phyloP scores from a whole-genome alignment of 1,284 basidiomycete species.

The Paramarasmius palmivorus region DNA sequence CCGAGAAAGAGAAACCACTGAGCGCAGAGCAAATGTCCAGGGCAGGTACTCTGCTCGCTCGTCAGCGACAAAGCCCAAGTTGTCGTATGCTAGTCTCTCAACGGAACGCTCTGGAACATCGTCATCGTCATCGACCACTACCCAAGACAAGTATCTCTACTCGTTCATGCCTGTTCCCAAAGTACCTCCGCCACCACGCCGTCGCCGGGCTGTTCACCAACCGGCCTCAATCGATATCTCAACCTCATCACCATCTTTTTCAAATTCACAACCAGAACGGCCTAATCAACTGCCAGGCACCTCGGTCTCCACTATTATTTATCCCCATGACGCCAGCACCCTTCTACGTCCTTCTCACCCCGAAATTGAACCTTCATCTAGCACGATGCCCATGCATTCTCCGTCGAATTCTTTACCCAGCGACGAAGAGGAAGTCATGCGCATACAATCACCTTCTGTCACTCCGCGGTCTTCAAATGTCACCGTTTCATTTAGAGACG shows the following conservation, averaged over 20 bases:
- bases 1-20: conserved; percentile 7
- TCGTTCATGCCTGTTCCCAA: background rate
- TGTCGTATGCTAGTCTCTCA: conserved; percentile 14
- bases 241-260: background rate
- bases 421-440: background rate
- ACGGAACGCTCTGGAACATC: background rate
- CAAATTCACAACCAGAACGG: background rate
- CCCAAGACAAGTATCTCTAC: conserved; percentile 1
- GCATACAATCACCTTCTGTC: background rate
- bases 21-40: conserved; percentile 5
- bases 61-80: conserved; percentile 1
- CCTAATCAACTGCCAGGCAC: too few species aligned
- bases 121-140: background rate
- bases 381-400: too few species aligned
- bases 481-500: conserved; percentile 53
- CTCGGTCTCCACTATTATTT: background rate
- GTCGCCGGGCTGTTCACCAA: background rate
- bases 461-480: conserved; percentile 3
- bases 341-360: background rate
- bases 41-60: background rate
- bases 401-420: background rate
- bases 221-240: background rate
- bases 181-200: background rate
- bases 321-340: background rate
- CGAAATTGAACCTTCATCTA: background rate